These are phyloP conservation scores for Cunninghamia lanceolata DNA, from an alignment of 75 land plant genomes.

Conservation along the genomic window DNA sequence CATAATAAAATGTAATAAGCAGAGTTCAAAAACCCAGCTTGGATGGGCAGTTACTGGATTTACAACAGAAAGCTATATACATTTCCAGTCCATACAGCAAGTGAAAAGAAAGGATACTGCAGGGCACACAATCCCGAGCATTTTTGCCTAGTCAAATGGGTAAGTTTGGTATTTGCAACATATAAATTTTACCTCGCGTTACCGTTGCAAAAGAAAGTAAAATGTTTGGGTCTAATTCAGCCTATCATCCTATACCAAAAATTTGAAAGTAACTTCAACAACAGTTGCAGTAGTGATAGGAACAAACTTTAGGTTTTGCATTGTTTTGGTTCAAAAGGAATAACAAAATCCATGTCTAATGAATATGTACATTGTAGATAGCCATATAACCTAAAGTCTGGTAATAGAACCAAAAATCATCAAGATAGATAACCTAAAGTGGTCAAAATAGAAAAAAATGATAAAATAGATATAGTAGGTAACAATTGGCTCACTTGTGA, in stretches of 20 bases:
- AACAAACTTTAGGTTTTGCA: not conserved
- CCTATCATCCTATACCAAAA: not conserved
- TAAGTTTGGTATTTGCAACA: no score
- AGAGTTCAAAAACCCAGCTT: no score
- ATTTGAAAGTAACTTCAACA: not conserved
- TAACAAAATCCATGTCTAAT: not conserved
- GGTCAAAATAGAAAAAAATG: not conserved
- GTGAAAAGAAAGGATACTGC: no score
- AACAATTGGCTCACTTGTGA: not conserved
- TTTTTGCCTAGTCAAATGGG: no score
- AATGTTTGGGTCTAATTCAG: not conserved
- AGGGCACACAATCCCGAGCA: no score
- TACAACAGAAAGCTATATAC: no score
- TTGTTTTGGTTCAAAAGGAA: not conserved
- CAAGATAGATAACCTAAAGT: not conserved
- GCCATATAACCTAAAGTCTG: not conserved
- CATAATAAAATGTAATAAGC: no score
- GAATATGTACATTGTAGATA: not conserved
- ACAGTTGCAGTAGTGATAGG: not conserved
- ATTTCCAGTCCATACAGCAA: no score
- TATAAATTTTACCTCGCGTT: not conserved
- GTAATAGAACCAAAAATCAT: not conserved
- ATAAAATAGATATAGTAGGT: not conserved
- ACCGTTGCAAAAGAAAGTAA: not conserved
- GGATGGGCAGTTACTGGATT: no score